Evolutionary conservation across 2,329 filamentous ascomycete species (phyloP), one percentile per base, ranked within the genome.

Genomic region (Penicillium sp.): DNA sequence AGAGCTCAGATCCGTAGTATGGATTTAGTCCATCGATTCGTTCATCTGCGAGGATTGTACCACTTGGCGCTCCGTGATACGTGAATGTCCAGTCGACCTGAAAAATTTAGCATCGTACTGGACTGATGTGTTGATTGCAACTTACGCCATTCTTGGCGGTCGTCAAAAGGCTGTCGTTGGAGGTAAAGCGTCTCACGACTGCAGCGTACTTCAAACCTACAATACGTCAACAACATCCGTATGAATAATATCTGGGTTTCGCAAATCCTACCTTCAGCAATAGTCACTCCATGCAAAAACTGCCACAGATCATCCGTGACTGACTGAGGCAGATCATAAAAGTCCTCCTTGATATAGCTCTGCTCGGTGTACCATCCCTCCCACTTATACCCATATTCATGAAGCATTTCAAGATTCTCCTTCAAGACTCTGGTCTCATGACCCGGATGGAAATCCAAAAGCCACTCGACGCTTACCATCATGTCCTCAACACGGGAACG

Each of bases 41-140:
- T 60, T 84, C 82, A 57, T 84, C 82, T 2, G 75, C 81, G 13
- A 83, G 71, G 46, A 84, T 75, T 4, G 75, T 76, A 0, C 82
- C 81, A 0, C 79, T 78, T 1, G 77, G 69, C 2, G 79, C 74
- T 1, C 77, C 76, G 60, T 83, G 81, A 59, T 83, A 80, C 22
- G 64, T 58, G 53, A 79, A 76, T 0, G 79, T 81, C 76, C 76
- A 78, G 56, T 80, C 71, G 26, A 82, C 59, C 51, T 57, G 14
- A 1, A 22, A 21, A 5, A 33, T 22, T 59, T 13, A 56, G 27
- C 16, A 16, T 26, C 11, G 0, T 31, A 11, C 24, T 41, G 33
- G 10, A 43, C 22, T 8, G 29, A n/a, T 21, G 7, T 14, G 19
- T 31, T 1, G 2, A 26, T 11, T 31, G 27, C 11, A 8, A 35